These are phyloP conservation scores for Pleurotus giganteus DNA, from an alignment of 768 basidiomycete species.

Conservation along the genomic window DNA sequence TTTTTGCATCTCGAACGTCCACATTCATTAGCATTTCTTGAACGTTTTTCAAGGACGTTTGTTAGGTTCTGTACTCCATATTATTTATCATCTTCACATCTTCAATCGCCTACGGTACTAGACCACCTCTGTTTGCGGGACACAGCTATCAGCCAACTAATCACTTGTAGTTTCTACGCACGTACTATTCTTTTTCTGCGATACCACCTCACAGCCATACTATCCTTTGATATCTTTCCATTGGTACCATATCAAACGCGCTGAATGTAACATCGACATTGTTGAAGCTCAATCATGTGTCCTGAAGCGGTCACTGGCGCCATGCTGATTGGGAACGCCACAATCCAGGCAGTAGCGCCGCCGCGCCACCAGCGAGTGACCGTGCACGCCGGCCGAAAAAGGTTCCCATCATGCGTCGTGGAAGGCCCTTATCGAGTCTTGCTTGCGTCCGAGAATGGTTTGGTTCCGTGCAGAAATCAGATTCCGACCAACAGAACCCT, in stretches of 20 bases:
- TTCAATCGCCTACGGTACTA: constrained; percentile 7
- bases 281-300: neutral
- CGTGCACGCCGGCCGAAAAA: constrained; percentile 5
- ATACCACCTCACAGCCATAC: neutral
- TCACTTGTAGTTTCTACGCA: neutral
- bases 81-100: constrained; percentile 5
- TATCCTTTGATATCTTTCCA: neutral
- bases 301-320: neutral
- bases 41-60: constrained; percentile 6
- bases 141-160: neutral
- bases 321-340: constrained; percentile 4
- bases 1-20: neutral
- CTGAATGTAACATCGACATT: neutral
- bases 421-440: constrained; percentile 8
- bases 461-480: constrained; percentile 9
- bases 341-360: constrained; percentile 8
- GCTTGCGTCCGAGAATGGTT: constrained; percentile 8
- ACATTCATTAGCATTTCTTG: constrained; percentile 5
- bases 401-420: neutral
- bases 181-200: neutral
- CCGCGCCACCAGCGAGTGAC: constrained; percentile 10
- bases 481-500: constrained; percentile 7
- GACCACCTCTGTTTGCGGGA: neutral
- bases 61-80: too few relatives aligned
- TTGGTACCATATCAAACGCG: neutral